A percentile compares a stretch with the other conserved stretches of the same genome.
phyloP scores from a whole-genome alignment of 2,329 filamentous ascomycete species.

The Aplosporella prunicola region DNA sequence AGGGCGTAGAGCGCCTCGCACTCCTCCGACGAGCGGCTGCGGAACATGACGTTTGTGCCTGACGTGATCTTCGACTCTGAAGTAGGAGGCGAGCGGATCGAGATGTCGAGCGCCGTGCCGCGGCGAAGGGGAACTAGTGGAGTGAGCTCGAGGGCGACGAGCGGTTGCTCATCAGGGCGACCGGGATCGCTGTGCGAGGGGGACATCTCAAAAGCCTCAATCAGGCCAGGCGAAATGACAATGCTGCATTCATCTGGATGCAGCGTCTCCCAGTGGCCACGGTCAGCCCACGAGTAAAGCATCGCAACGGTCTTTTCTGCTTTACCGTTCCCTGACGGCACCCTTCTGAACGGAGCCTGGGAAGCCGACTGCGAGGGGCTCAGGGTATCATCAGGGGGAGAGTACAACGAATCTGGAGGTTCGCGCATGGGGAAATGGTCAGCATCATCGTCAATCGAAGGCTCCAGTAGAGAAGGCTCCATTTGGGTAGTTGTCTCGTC shows the following conservation, averaged over 20 bases:
- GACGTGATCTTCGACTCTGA: conserved; percentile 59
- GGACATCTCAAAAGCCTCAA: conserved; percentile 52
- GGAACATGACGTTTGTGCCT: conserved; percentile 78
- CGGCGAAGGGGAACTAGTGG: conserved; percentile 83
- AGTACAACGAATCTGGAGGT: conserved; percentile 30
- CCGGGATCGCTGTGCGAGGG: conserved; percentile 33
- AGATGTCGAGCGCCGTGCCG: conserved; percentile 87
- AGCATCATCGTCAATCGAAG: neutral
- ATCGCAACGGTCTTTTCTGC: conserved; percentile 49
- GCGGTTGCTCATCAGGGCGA: conserved; percentile 35
- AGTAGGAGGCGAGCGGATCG: conserved; percentile 79
- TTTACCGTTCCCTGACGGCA: conserved; percentile 41
- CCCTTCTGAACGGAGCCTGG: conserved; percentile 56
- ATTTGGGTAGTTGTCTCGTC: conserved; percentile 20
- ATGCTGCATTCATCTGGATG: conserved; percentile 55
- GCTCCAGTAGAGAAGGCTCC: too few species aligned
- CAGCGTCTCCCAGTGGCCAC: conserved; percentile 51
- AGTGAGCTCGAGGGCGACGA: conserved; percentile 73
- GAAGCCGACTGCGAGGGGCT: conserved; percentile 76
- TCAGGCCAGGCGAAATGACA: conserved; percentile 53
- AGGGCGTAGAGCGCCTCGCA: conserved; percentile 75
- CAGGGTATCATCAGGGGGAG: conserved; percentile 43
- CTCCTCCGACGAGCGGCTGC: conserved; percentile 65
- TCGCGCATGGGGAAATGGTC: conserved; percentile 35
- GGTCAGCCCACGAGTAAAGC: conserved; percentile 56